Base-by-base conservation (phyloP, 768 basidiomycete genomes). In the Calvatia gigantea region DNA sequence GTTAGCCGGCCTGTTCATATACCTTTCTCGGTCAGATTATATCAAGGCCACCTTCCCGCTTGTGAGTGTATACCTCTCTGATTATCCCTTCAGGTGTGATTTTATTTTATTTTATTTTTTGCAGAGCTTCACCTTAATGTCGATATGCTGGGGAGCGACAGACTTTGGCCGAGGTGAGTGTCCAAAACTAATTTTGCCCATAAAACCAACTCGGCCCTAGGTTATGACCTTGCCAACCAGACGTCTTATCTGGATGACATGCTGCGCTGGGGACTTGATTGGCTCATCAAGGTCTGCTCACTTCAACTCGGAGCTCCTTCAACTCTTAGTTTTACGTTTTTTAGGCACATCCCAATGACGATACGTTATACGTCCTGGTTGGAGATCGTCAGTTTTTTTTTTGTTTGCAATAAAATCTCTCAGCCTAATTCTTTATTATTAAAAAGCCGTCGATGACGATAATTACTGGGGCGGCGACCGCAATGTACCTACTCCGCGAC, bases 221-320 rank as follows among this genome's bases (percentile, higher is more conserved):
- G 89, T 14, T 97, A 94, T 65, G 91, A 94, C 60, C 62, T 83
- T 48, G 84, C 91, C 50, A 89, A 91, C 51, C 94, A 96, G 70
- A 92, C 93, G 0, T 81, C 84, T 2, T 97, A 96, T 68, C 82
- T 97, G n/a, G 95, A 97, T 63, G 82, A 83, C 58, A 94, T 90
- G 77, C 73, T 96, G 50, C 83, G 94, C 57, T 96, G 91, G 91
- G 87, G 93, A 23, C 79, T 93, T 42, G 88, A 93, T 69, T 97
- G 93, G 92, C 73, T 95, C 48, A 91, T 95, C 50, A 92, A 91
- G 76, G 93, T 87, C 54, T 58, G 75, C 49, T 32, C 45, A 19
- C 50, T 43, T 15, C 55, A 32, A 58, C 17, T 32, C 21, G 35
- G 19, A 29, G 14, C 32, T 15, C 50, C 27, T n/a, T 52, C 35